Evolutionary conservation across 306 rosid species (phyloP).

Genomic region (Chamaecrista fasciculata): DNA sequence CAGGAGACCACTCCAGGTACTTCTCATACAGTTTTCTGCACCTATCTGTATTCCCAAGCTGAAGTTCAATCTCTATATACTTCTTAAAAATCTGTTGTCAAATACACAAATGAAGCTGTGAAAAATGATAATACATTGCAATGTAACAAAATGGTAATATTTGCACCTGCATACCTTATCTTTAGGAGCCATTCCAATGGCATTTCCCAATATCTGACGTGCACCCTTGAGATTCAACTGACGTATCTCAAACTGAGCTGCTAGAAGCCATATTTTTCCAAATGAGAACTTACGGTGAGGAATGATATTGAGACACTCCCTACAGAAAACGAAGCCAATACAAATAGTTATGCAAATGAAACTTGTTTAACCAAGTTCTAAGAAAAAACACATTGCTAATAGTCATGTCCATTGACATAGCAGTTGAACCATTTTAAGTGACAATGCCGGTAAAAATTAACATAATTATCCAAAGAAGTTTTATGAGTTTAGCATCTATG

Average conservation of each 20-base stretch:
- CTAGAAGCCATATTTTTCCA: slow-evolving; percentile 94
- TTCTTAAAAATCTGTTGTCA: slow-evolving; percentile 77
- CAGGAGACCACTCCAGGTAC: slow-evolving; percentile 86
- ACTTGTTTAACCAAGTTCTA: background rate
- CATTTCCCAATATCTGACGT: slow-evolving; percentile 75
- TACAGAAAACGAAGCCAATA: background rate
- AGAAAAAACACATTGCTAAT: background rate
- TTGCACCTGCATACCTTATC: slow-evolving; percentile 56
- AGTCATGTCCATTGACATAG: background rate
- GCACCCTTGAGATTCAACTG: slow-evolving; percentile 78
- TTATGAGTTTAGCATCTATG: background rate
- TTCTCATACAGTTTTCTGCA: slow-evolving; percentile 81
- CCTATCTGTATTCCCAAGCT: slow-evolving; percentile 80
- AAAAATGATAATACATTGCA: slow-evolving; percentile 19
- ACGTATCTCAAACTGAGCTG: slow-evolving; percentile 89
- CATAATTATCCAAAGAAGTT: background rate
- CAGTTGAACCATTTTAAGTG: background rate
- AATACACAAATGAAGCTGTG: background rate
- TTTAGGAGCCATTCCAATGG: slow-evolving; percentile 91
- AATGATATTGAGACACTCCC: slow-evolving; percentile 76
- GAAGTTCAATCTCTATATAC: slow-evolving; percentile 94
- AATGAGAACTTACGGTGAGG: slow-evolving; percentile 85
- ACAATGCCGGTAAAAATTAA: background rate
- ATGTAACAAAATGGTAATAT: background rate
- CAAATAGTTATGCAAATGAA: background rate